Base-by-base conservation (phyloP, 768 basidiomycete species). In the Mycena galopus region DNA sequence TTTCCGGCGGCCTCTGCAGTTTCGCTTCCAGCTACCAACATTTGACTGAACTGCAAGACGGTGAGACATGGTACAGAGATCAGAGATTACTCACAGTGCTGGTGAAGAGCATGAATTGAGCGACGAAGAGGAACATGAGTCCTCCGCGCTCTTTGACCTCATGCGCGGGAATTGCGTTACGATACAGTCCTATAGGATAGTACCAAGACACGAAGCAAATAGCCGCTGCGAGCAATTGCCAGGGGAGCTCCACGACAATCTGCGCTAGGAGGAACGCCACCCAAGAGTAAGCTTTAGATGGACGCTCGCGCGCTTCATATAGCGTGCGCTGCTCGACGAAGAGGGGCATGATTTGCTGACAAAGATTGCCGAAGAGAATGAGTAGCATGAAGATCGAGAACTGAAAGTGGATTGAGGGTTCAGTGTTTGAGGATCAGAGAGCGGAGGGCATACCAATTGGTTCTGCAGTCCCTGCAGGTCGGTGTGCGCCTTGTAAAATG, bases 1-100 rank as follows among this genome's bases (percentile, higher is more conserved):
- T 85, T 86, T 42, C 84, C 84, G 17, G 79, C 84, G 16, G 80
- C 82, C 69, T 85, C 83, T 30, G 83, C 83, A 17, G 79, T 78
- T 0, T 81, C 79, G 51, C 79, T 79, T 19, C 79, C 81, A 3
- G 83, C 82, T 12, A 86, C 82, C 37, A 83, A 69, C 73, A 82
- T 78, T 68, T 83, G 79, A 12, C 83, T 62, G 64, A 82, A 82
- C 70, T 74, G 33, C 19, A 33, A 57, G 37, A 62, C 17, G 25
- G 16, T 72, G 17, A 67, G 61, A 55, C 29, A 19, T 23, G 12
- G 42, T 14, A 44, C 17, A 19, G 25, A 25, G 19, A 5, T 4
- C 21, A 25, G 17, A 29, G 33, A 2, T 27, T 21, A 62, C 70
- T 27, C n/a, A 72, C 70, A 2, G 80, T 80, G n/a, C 72, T 75